Evolutionary conservation across 2,329 filamentous ascomycete species (phyloP), one percentile per base, ranked within the genome.

Genomic region (Talaromyces sp.): DNA sequence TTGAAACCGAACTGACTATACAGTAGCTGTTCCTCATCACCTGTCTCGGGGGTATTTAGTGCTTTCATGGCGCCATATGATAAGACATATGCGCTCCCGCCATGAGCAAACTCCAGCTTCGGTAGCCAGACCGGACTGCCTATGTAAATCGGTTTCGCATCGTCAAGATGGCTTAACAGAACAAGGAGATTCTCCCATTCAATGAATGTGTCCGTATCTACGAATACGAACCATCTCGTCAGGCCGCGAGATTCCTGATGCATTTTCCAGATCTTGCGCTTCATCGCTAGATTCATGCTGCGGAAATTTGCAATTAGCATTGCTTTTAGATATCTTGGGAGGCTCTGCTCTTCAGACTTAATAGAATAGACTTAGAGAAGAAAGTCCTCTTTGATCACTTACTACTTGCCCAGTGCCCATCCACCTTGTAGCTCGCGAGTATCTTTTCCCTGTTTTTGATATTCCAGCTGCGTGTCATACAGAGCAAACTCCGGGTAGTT

Each of bases 221-320:
- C 15, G 19, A 61, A 61, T 11, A 61, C 58, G 31, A 36, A 61
- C 58, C 58, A 61, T 22, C 15, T 51, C 27, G 36, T 47, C 58
- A 6, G 11, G 43, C 36, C 15, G 5, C 11, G 58, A 49, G 58
- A 31, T 34, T 61, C 40, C 58, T 61, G 58, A 15, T 61, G 27
- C 58, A 61, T 61, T 36, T 51, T 51, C 58, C 58, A 61, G 40
- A 61, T 61, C 22, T 61, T 51, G 27, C 58, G 58, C 29, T 61
- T 61, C 43, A 61, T 49, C 22, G 58, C 58, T 38, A 61, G 31
- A 27, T 61, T 61, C 58, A 61, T 61, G 19, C 58, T 61, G n/a
- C 51, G 27, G 5, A 61, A 22, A 15, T 11, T 47, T 36, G 40
- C 27, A 36, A 17, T 47, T 25, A 61, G 25, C 11, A 49, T 49